Evolutionary conservation across 345 rosid genomes (phyloP).

Genomic region (Lepidium sativum): DNA sequence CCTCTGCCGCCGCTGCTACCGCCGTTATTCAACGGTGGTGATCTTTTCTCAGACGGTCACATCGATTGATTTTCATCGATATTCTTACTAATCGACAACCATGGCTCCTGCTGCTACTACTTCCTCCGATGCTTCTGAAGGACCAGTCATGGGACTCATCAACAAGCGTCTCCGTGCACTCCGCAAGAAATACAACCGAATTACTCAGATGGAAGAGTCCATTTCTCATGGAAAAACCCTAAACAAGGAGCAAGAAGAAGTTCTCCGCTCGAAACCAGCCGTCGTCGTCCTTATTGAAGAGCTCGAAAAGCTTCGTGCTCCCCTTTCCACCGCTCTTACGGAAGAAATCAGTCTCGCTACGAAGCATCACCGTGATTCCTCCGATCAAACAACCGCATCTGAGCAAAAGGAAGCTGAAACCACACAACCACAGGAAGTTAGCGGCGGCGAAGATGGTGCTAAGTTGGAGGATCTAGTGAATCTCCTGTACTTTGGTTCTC

Average conservation of each 20-base stretch:
- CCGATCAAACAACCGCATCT: constrained; percentile 10
- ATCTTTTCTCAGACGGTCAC: neutral
- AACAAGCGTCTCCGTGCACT: constrained; percentile 92
- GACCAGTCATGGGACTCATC: constrained; percentile 73
- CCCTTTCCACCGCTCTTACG: constrained; percentile 53
- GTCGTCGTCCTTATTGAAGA: constrained; percentile 64
- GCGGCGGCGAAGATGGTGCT: neutral
- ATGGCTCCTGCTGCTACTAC: constrained; percentile 33
- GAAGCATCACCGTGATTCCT: constrained; percentile 4
- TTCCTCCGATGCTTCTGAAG: constrained; percentile 55
- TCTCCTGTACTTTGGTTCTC: constrained; percentile 65
- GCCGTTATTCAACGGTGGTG: constrained; percentile 19
- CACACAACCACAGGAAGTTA: neutral
- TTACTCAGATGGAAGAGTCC: constrained; percentile 75
- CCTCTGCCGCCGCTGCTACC: constrained; percentile 13
- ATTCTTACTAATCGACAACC: neutral
- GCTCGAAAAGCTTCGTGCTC: constrained; percentile 76
- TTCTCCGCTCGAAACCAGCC: constrained; percentile 71
- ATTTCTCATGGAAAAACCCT: constrained; percentile 67
- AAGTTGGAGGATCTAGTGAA: constrained; percentile 60
- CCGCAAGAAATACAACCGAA: constrained; percentile 78
- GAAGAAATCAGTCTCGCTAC: constrained; percentile 59
- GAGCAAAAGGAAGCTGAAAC: neutral
- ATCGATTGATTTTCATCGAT: neutral
- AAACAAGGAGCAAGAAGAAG: constrained; percentile 82